Conservation (phyloP, 768 basidiomycete genomes). For the Macrolepiota fuliginosa region DNA sequence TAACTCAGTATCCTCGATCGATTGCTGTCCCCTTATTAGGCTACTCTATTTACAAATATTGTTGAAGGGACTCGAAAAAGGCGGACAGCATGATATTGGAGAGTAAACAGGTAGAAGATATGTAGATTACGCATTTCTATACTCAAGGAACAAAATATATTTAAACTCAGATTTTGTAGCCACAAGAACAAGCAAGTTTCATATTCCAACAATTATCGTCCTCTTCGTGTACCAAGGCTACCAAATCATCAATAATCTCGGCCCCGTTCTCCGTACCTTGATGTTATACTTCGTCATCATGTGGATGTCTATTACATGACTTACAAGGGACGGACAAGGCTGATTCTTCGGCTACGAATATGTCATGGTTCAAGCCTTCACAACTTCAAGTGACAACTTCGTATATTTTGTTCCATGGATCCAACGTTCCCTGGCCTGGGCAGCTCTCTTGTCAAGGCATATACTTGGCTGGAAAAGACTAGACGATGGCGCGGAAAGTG, state of each 20-base stretch:
- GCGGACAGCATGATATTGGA: no score
- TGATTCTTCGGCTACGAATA: slow-evolving; percentile 54
- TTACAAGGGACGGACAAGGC: slow-evolving; percentile 16
- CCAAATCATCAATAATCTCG: slow-evolving; percentile 69
- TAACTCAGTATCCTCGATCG: neutral
- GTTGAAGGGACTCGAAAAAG: no score
- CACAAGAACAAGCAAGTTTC: no score
- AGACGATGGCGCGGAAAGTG: neutral
- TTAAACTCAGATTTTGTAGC: no score
- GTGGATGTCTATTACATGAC: slow-evolving; percentile 61
- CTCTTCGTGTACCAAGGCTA: slow-evolving; percentile 70
- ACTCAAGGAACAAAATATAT: no score
- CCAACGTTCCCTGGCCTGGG: slow-evolving; percentile 65
- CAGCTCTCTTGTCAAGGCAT: slow-evolving; percentile 45
- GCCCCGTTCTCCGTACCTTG: slow-evolving; percentile 75
- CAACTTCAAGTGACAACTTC: slow-evolving; percentile 77
- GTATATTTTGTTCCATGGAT: slow-evolving; percentile 69
- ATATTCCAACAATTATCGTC: slow-evolving; percentile 75
- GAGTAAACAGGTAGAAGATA: no score
- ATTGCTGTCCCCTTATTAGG: slow-evolving; percentile 49
- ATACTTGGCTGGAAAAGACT: slow-evolving; percentile 35
- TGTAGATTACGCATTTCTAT: no score
- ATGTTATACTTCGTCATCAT: slow-evolving; percentile 76
- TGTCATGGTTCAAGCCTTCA: slow-evolving; percentile 77
- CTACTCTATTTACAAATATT: no score